Evolutionary conservation across 2,329 filamentous ascomycete species (phyloP).

Genomic region (Metarhizium sp.): DNA sequence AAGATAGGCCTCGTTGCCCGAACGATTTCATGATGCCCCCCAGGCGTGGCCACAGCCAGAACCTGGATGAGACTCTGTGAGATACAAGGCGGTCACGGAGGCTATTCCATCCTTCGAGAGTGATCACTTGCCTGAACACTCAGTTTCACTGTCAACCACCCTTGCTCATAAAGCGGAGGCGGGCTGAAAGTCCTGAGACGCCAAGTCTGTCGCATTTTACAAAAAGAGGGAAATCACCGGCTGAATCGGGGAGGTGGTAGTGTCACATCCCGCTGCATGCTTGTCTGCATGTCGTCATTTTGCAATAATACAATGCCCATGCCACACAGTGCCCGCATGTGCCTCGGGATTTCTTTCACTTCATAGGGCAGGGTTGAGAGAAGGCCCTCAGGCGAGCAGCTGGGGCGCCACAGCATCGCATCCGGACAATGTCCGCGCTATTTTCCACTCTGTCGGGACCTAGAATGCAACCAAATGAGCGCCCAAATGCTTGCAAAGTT

Average conservation of each 20-base stretch:
- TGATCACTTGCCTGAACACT: not conserved
- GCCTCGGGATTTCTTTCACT: not conserved
- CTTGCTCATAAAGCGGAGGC: not conserved
- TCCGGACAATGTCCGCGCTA: constrained; percentile 1
- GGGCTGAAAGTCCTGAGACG: not conserved
- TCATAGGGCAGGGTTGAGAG: no score
- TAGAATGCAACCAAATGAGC: not conserved
- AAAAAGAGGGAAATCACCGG: not conserved
- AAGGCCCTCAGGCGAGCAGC: no score
- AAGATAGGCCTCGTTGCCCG: no score
- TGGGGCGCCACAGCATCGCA: not conserved
- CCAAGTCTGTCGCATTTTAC: not conserved
- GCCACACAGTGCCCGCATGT: not conserved
- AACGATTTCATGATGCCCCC: not conserved
- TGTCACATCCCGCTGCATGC: not conserved
- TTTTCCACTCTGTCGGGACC: constrained; percentile 3
- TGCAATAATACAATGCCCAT: not conserved
- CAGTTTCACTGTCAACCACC: not conserved
- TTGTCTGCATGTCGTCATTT: not conserved
- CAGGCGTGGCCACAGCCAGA: not conserved
- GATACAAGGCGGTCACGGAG: not conserved
- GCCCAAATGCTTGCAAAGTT: not conserved
- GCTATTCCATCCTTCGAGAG: not conserved
- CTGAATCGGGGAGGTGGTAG: not conserved
- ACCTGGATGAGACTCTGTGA: not conserved